A percentile compares a stretch with the other conserved stretches of the same genome.
These are phyloP conservation scores for Arthrobotrys sphaeroides DNA, from an alignment of 2,329 filamentous ascomycete species.

Conservation along the genomic window DNA sequence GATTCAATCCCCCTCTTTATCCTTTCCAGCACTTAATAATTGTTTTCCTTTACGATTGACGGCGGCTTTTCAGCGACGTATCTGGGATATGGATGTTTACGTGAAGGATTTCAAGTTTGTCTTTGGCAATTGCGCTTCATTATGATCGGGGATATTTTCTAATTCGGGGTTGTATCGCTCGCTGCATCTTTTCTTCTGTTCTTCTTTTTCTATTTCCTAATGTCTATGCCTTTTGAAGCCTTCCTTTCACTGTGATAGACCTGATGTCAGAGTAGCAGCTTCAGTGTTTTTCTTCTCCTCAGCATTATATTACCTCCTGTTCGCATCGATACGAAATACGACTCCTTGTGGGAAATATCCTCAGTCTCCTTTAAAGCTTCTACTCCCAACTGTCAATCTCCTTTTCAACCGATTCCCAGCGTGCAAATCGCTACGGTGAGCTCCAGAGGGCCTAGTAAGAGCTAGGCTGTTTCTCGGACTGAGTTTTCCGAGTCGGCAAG, in stretches of 20 bases:
- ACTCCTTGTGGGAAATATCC: slow-evolving; percentile 18
- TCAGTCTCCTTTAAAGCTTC: not conserved
- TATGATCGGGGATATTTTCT: slow-evolving; percentile 21
- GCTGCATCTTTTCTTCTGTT: slow-evolving; percentile 3
- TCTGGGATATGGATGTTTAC: slow-evolving; percentile 40
- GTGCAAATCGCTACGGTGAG: not conserved
- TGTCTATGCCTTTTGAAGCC: not conserved
- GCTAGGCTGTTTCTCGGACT: not conserved
- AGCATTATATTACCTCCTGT: slow-evolving; percentile 44
- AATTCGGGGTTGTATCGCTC: slow-evolving; percentile 16
- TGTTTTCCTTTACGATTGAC: slow-evolving; percentile 16
- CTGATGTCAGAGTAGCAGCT: slow-evolving; percentile 41
- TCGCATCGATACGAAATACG: slow-evolving; percentile 28
- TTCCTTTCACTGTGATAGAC: slow-evolving; percentile 23
- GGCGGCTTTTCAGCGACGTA: slow-evolving; percentile 18
- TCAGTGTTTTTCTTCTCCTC: slow-evolving; percentile 28
- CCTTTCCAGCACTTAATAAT: slow-evolving; percentile 27
- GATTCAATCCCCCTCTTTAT: not conserved
- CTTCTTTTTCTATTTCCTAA: too few relatives aligned
- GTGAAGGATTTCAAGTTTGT: slow-evolving; percentile 7
- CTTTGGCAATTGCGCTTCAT: slow-evolving; percentile 22
- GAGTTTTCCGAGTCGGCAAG: not conserved
- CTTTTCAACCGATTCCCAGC: not conserved
- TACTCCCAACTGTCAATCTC: not conserved
- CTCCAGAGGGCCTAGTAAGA: not conserved